Conservation (phyloP, 805 yeast genomes). For the Soucietia sequanensis region DNA sequence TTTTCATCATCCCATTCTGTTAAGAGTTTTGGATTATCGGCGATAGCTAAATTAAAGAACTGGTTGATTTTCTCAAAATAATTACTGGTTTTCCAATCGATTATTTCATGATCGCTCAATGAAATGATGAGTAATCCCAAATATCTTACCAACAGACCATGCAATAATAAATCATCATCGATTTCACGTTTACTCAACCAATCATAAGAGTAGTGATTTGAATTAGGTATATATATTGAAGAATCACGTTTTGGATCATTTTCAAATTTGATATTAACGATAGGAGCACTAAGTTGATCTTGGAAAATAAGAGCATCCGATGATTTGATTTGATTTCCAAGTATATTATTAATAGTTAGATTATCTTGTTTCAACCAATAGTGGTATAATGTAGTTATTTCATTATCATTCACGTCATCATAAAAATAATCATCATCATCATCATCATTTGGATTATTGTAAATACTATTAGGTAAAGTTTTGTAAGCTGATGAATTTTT, state of each 20-base stretch:
- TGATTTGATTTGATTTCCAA: constrained; percentile 23
- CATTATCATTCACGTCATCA: constrained; percentile 7
- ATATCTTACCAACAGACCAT: constrained; percentile 34
- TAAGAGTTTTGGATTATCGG: constrained; percentile 9
- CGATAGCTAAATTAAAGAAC: constrained; percentile 16
- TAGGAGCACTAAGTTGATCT: constrained; percentile 27
- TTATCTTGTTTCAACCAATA: constrained; percentile 38
- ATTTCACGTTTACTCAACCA: constrained; percentile 28
- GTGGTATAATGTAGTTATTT: constrained; percentile 26
- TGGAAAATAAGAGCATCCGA: constrained; percentile 33
- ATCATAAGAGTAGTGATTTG: constrained; percentile 30
- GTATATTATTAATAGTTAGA: constrained; percentile 25
- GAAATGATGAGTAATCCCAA: constrained; percentile 36
- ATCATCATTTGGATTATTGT: constrained; percentile 12
- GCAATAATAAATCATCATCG: constrained; percentile 27
- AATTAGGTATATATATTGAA: constrained; percentile 30
- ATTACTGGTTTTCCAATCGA: constrained; percentile 21
- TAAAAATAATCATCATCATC: constrained; percentile 14
- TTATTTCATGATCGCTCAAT: constrained; percentile 40
- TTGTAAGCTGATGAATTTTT: constrained; percentile 17
- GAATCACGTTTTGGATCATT: constrained; percentile 28
- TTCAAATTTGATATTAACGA: constrained; percentile 31
- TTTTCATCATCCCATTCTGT: constrained; percentile 18
- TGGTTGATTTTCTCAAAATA: constrained; percentile 18
- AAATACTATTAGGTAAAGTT: constrained; percentile 12